Conservation (phyloP, 768 basidiomycete genomes). For the Macrolepiota fuliginosa region DNA sequence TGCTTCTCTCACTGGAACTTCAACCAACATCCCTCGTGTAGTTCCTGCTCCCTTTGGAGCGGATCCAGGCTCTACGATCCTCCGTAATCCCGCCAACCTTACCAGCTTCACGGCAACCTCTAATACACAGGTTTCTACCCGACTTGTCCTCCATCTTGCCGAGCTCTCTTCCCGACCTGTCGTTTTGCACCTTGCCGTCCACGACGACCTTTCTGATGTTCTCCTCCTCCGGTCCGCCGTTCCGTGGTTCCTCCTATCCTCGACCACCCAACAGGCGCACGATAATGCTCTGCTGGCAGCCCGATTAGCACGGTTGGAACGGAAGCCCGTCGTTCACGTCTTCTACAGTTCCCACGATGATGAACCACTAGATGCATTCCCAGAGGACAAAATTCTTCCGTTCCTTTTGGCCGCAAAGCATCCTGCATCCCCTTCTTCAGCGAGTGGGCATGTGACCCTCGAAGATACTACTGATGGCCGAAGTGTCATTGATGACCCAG, state of each 20-base stretch:
- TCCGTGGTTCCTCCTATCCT: constrained; percentile 80
- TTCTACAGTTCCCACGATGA: constrained; percentile 53
- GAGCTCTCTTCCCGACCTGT: constrained; percentile 64
- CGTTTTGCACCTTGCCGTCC: constrained; percentile 68
- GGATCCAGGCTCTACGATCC: constrained; percentile 58
- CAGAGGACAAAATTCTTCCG: constrained; percentile 55
- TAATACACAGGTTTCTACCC: constrained; percentile 49
- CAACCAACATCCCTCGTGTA: constrained; percentile 38
- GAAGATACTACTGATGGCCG: constrained; percentile 16
- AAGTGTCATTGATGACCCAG: constrained; percentile 21
- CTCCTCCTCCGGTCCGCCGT: constrained; percentile 76
- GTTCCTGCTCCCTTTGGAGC: constrained; percentile 59
- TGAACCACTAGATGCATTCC: constrained; percentile 45
- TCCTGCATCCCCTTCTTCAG: constrained; percentile 32
- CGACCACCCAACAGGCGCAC: constrained; percentile 76
- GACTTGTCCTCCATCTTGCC: constrained; percentile 66
- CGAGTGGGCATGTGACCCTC: constrained; percentile 29
- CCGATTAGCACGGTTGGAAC: constrained; percentile 66
- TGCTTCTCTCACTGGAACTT: constrained; percentile 29
- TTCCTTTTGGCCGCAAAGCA: constrained; percentile 55
- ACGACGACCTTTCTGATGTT: constrained; percentile 68
- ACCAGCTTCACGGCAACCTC: constrained; percentile 58
- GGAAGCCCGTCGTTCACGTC: constrained; percentile 81
- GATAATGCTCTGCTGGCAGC: constrained; percentile 89
- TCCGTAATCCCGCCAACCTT: constrained; percentile 48